Evolutionary conservation across 2,329 filamentous ascomycete species (phyloP).

Genomic region (Fusarium algeriense): DNA sequence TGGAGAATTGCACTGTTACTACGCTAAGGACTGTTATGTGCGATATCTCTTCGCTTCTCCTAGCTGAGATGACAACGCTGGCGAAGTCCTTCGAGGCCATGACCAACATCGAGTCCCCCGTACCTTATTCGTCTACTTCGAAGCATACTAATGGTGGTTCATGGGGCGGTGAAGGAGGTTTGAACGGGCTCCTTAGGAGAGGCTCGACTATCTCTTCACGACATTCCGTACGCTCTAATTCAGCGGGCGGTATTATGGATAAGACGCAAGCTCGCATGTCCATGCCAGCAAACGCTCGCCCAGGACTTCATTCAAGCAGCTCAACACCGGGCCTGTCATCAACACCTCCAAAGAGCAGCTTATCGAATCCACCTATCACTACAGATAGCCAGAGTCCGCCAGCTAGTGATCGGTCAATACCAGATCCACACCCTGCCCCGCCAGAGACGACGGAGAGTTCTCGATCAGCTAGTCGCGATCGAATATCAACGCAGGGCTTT

Average conservation of each 20-base stretch:
- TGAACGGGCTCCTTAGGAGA: constrained; percentile 58
- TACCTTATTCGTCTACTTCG: constrained; percentile 57
- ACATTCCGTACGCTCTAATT: constrained; percentile 63
- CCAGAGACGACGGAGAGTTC: constrained; percentile 58
- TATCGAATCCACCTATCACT: constrained; percentile 62
- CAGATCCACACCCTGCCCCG: constrained; percentile 54
- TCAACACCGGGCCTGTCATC: constrained; percentile 64
- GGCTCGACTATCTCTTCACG: constrained; percentile 67
- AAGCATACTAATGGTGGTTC: constrained; percentile 57
- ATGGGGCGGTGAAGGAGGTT: constrained; percentile 55
- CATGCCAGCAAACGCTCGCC: constrained; percentile 73
- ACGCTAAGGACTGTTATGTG: constrained; percentile 87
- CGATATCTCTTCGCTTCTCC: constrained; percentile 78
- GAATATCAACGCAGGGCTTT: constrained; percentile 78
- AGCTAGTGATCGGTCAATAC: constrained; percentile 54
- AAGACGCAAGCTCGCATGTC: constrained; percentile 80
- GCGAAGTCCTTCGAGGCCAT: constrained; percentile 79
- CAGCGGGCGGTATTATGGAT: constrained; percentile 66
- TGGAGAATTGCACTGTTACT: constrained; percentile 76
- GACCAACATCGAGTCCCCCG: constrained; percentile 83
- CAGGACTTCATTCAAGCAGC: constrained; percentile 57
- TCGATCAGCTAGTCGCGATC: constrained; percentile 65
- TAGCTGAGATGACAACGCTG: constrained; percentile 81
- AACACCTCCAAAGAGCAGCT: constrained; percentile 62
- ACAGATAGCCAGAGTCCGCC: constrained; percentile 60